These are phyloP conservation scores for Lasiosphaeria hispida DNA, from an alignment of 495 filamentous ascomycete genomes.

Conservation along the genomic window DNA sequence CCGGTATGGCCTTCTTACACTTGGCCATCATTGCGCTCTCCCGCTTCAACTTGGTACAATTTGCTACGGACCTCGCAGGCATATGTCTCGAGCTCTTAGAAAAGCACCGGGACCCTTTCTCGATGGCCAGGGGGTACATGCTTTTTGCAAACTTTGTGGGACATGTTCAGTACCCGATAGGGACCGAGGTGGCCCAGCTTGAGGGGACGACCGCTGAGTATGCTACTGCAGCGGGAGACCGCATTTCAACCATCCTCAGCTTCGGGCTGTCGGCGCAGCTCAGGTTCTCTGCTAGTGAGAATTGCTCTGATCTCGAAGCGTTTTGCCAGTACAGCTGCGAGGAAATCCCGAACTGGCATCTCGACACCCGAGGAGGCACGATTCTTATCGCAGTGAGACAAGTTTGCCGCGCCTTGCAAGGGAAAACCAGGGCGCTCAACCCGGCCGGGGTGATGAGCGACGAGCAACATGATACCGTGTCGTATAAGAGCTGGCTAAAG, in stretches of 20 bases:
- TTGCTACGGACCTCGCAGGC: constrained; percentile 63
- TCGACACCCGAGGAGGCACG: constrained; percentile 76
- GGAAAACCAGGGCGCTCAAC: constrained; percentile 65
- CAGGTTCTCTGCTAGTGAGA: constrained; percentile 70
- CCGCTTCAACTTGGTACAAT: constrained; percentile 69
- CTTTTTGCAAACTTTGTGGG: constrained; percentile 71
- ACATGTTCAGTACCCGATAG: constrained; percentile 65
- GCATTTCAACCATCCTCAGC: constrained; percentile 70
- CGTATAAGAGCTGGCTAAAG: constrained; percentile 62
- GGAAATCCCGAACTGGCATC: constrained; percentile 70
- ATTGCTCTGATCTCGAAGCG: constrained; percentile 70
- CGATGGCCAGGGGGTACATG: constrained; percentile 67
- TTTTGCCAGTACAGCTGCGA: constrained; percentile 72
- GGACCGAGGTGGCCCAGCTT: constrained; percentile 57
- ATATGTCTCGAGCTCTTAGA: constrained; percentile 66
- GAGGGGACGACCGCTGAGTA: constrained; percentile 69
- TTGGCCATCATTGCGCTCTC: constrained; percentile 69
- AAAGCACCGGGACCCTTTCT: constrained; percentile 64
- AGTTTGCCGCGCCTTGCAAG: constrained; percentile 74
- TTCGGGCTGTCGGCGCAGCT: constrained; percentile 69
- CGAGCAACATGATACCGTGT: constrained; percentile 59
- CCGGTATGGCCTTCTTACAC: constrained; percentile 72
- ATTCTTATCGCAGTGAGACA: constrained; percentile 70
- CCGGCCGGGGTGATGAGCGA: constrained; percentile 67
- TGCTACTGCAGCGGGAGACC: constrained; percentile 69